Base-by-base conservation (phyloP, 2,329 filamentous ascomycete genomes). In the Xylaria hypoxylon region DNA sequence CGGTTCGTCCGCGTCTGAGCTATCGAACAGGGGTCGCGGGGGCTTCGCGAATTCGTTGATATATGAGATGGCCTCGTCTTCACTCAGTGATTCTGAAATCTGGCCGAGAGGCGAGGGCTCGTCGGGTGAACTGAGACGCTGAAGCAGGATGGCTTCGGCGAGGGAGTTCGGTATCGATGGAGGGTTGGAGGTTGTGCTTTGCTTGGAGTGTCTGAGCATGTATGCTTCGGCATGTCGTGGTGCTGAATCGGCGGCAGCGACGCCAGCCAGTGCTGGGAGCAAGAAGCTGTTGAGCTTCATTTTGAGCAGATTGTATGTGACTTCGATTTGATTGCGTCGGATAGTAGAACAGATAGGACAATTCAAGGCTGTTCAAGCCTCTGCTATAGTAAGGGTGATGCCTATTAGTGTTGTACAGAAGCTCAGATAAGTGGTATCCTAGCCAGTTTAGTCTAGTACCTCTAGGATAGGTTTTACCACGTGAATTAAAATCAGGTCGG, bases 11-110 rank as follows among this genome's bases (percentile, higher is more conserved):
- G 74, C 70, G 11, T 78, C 74, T 4, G 73, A 63, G 2, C 69
- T 68, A n/a, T 74, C 78, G 50, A 77, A 78, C 71, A 92, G 89
- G 38, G 92, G 79, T 22, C 82, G 76, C 6, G 84, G 78, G 33
- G 79, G 74, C 68, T 85, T 87, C 68, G 88, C 89, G 76, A 88
- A 91, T 56, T 80, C 80, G 73, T 88, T 87, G 73, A 93, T 80
- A 70, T 87, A 79, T 55, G 82, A 79, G 44, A 92, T 78, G 8
- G 86, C 84, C 42, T 79, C 79, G 47, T 86, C 82, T 64, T 84
- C 80, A 51, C 80, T 76, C 65, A 80, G 70, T 38, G 76, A 77
- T 31, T 79, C 76, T 42, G 80, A 82, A 58, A 83, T 80, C 72
- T 82, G 84, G 75, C 79, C 82, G 73, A 80, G 80, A 70, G 80